Percentiles rank a stretch among this genome's conserved stretches.
Conservation (phyloP, 768 basidiomycete genomes). For the Cystofilobasidium macerans region DNA sequence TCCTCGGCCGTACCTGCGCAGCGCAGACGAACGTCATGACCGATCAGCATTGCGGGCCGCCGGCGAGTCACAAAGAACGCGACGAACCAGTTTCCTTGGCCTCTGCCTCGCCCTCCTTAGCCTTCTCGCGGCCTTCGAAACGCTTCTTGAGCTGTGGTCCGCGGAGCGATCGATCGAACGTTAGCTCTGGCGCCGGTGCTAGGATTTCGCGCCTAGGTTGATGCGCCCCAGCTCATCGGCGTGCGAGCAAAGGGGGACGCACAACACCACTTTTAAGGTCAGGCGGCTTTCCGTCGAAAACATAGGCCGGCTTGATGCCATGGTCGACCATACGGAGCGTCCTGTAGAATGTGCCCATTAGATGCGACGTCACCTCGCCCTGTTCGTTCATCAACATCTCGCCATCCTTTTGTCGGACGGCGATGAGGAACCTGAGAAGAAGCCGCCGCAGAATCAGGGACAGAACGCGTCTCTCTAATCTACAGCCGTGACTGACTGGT, state of each 20-base stretch:
- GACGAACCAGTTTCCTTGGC: slow-evolving; percentile 76
- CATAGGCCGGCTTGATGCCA: slow-evolving; percentile 94
- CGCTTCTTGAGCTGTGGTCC: slow-evolving; percentile 74
- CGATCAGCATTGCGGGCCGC: not conserved
- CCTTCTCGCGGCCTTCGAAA: slow-evolving; percentile 80
- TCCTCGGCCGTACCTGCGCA: slow-evolving; percentile 69
- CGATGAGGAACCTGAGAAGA: slow-evolving; percentile 75
- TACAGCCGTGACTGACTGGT: too few relatives aligned
- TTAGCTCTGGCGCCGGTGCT: too few relatives aligned
- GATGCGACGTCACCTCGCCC: slow-evolving; percentile 91
- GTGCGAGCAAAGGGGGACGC: slow-evolving; percentile 38
- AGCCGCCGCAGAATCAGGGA: too few relatives aligned
- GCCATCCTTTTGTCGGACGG: slow-evolving; percentile 90
- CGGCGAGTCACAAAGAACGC: not conserved
- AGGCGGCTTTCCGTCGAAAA: slow-evolving; percentile 97
- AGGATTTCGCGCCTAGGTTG: too few relatives aligned
- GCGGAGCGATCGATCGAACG: not conserved
- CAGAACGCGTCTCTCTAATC: too few relatives aligned
- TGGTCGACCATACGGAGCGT: slow-evolving; percentile 97
- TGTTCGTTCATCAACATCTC: slow-evolving; percentile 95
- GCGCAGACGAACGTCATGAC: not conserved
- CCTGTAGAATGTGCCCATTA: slow-evolving; percentile 98
- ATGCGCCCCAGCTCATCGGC: not conserved
- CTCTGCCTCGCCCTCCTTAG: slow-evolving; percentile 87
- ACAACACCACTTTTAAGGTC: slow-evolving; percentile 95